Evolutionary conservation across 495 filamentous ascomycete genomes (phyloP), one percentile per base, ranked within the genome.

Genomic region (Aspergillus leporis): DNA sequence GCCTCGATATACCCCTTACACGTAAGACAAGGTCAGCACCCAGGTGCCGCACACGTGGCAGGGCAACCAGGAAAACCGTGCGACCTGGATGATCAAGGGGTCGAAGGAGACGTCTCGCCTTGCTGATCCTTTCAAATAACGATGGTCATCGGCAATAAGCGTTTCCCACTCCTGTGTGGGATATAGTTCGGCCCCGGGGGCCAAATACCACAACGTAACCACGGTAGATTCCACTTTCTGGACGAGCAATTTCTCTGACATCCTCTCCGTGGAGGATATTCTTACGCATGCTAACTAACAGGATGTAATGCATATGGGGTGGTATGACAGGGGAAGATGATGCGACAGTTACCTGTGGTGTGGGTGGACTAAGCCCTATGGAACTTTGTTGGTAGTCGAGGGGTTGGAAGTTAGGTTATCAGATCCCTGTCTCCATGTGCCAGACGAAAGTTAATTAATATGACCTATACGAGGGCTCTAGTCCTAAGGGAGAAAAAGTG

Each of bases 71-170:
- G 36, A 12, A 40, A 32, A 55, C 21, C 38, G 52, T 55, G 38
- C 41, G 41, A 55, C 36, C 21, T 55, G 41, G 41, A 55, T 55
- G 52, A 55, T 45, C 52, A 28, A 6, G 25, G 25, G 25, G 25
- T 3, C 52, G 14, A 31, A n/a, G 6, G 23, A 45, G 38, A 55
- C 16, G 7, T 23, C 16, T 18, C 48, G 48, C 16, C 13, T 12
- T 51, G n/a, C 48, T 16, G 48, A 28, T 28, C 25, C 25, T 28
- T 28, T 6, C 25, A 28, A 6, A 28, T 28, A 28, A 3, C 6
- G 25, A 28, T 28, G 25, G 6, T 3, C 25, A 6, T 6, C 25
- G 6, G 25, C 6, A 28, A 28, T 28, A 28, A 28, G 3, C 25
- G 6, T 3, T 3, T 28, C 25, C 25, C 6, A 3, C 25, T 28